Conservation (phyloP, 306 rosid species). For the Potentilla sterilis region DNA sequence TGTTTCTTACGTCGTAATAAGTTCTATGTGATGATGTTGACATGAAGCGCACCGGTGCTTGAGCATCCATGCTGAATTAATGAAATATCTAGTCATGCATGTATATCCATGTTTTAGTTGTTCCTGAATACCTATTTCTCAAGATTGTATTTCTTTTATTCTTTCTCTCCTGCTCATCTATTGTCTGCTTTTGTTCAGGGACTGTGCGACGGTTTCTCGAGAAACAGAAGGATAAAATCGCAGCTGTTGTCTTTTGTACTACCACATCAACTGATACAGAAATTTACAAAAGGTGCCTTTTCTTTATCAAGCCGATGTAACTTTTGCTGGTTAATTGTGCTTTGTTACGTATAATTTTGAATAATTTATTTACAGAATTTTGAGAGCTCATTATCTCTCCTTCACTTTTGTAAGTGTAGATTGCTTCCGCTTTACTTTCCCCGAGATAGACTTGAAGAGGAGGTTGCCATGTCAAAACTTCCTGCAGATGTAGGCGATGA, state of each 20-base stretch:
- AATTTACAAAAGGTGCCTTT: slow-evolving; percentile 77
- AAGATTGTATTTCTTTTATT: slow-evolving; percentile 4
- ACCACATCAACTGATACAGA: slow-evolving; percentile 79
- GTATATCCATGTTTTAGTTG: slow-evolving; percentile 17
- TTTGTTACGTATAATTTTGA: not conserved
- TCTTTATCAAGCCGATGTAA: not conserved
- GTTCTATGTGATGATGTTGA: slow-evolving; percentile 16
- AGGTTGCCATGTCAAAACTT: slow-evolving; percentile 76
- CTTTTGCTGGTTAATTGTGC: not conserved
- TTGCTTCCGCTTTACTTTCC: slow-evolving; percentile 98
- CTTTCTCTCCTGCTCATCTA: slow-evolving; percentile 7
- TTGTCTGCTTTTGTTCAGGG: slow-evolving; percentile 50
- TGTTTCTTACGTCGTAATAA: slow-evolving; percentile 22
- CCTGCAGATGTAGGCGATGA: slow-evolving; percentile 99
- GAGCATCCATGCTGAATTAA: slow-evolving; percentile 12
- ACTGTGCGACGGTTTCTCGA: slow-evolving; percentile 92
- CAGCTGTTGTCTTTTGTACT: slow-evolving; percentile 92
- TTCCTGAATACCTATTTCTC: slow-evolving; percentile 11
- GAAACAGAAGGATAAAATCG: slow-evolving; percentile 80
- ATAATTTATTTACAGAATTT: slow-evolving; percentile 5
- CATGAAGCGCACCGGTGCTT: slow-evolving; percentile 17
- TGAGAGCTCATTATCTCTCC: slow-evolving; percentile 19
- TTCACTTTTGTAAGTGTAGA: slow-evolving; percentile 41
- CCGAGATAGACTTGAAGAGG: slow-evolving; percentile 94
- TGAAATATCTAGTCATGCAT: not conserved